Base-by-base conservation (phyloP, 345 rosid species). In the Eucalyptus marginata region DNA sequence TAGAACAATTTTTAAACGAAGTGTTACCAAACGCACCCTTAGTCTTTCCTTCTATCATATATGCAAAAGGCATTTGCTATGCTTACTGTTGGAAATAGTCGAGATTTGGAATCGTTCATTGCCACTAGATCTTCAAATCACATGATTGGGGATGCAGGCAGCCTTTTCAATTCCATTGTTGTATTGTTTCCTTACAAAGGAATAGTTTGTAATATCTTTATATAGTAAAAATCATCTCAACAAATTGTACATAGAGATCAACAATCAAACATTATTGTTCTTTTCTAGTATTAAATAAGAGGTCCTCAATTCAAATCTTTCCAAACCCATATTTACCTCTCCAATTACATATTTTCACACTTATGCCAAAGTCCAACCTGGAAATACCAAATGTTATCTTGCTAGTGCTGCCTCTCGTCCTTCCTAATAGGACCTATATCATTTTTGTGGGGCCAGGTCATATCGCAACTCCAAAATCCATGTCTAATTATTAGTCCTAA, bases 31-130 rank as follows among this genome's bases (percentile, higher is more conserved):
- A n/a, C n/a, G n/a, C n/a, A n/a, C n/a, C n/a, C n/a, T n/a, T n/a
- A 3, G 31, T 59, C 31, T 59, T 25, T 59, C 68, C 15, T 59
- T 27, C 68, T 3, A 59, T 59, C 4, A 27, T 1, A 6, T 25
- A 16, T 59, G 31, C 68, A 6, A 27, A 59, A 59, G 68, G 68
- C 31, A 59, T 59, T 59, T 27, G 68, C 2, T 59, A 4, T 27
- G 15, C 68, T 59, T 6, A 59, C 31, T 25, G 1, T 27, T 59
- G n/a, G 31, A 59, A 25, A 59, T 59, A 59, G 68, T 25, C 1
- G 0, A 59, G 16, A 59, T 12, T 6, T 0, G 0, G 15, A 59
- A 25, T 59, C 15, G 1, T 27, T 25, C 68, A 27, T 29, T 27
- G 15, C n/a, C 66, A 59, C n/a, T 59, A 13, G 8, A 59, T 6